Evolutionary conservation across 2,329 filamentous ascomycete genomes (phyloP), one percentile per base, ranked within the genome.

Genomic region (Arthrobotrys megalospora): DNA sequence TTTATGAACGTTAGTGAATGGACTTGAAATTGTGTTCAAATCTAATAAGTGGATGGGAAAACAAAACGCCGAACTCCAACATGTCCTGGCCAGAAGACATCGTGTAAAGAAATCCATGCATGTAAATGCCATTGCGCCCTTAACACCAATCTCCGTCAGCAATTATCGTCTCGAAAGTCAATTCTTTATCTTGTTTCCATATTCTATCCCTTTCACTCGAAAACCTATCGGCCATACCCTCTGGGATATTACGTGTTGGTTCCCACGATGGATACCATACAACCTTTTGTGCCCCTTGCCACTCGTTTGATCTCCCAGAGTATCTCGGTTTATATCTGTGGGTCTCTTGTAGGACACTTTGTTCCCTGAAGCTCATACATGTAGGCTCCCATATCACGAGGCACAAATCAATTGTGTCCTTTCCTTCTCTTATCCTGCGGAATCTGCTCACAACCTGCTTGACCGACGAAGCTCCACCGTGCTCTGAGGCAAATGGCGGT

Each of bases 221-320:
- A 24, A 78, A 67, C 36, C 12, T 48, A 12, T 78, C 75, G 6
- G 67, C 45, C 36, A 72, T 62, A 14, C 45, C 62, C 12, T 78
- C 75, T 12, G 60, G 34, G 8, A 78, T 7, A 34, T 78, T 78
- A 14, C 45, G 62, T 1, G 55, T 72, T 6, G 67, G 75, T n/a
- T 78, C 75, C 75, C 75, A 78, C 2, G 75, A 72, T 3, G 75
- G 75, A 58, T 78, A 78, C 75, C 75, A 78, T n/a, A 63, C 45
- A n/a, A 78, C 75, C 10, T 52, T 78, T 21, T 78, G 75, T 12
- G 75, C 75, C 4, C 67, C 67, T 8, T 68, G 75, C 75, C 75
- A 78, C 21, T 72, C 67, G 14, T 41, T 55, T 14, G 75, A 78
- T 43, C 53, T 63, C 10, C 67, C 62, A n/a, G 75, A 65, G 4